Percentiles rank a stretch among this genome's conserved stretches.
Conservation (phyloP, 352 stramenopile species). For the Sclerospora graminicola region DNA sequence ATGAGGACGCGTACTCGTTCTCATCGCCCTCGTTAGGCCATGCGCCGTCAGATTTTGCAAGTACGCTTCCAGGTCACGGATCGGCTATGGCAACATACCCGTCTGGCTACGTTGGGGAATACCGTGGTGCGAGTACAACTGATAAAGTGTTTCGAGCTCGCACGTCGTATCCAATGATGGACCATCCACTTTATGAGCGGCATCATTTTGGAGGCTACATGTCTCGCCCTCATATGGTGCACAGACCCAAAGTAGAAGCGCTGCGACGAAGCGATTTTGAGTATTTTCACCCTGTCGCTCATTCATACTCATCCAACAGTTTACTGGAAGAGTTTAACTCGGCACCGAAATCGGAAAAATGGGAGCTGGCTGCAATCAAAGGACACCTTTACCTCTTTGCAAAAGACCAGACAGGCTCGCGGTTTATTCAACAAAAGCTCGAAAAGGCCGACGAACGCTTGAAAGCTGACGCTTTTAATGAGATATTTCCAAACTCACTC, state of each 20-base stretch:
- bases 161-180: conserved; percentile 13
- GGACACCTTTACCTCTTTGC: conserved; percentile 82
- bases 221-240: conserved; percentile 17
- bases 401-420: conserved; percentile 73
- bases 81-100: conserved; percentile 8
- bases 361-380: conserved; percentile 68
- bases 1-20: conserved; percentile 16
- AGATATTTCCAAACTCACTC: conserved; percentile 74
- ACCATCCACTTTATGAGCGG: conserved; percentile 17
- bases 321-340: conserved; percentile 79
- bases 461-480: conserved; percentile 68
- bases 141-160: conserved; percentile 18
- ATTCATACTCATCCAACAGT: conserved; percentile 59
- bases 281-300: conserved; percentile 40
- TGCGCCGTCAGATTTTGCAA: conserved; percentile 17
- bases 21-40: conserved; percentile 16
- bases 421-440: conserved; percentile 85
- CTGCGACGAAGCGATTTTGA: conserved; percentile 22
- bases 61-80: conserved; percentile 7
- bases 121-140: conserved; percentile 8
- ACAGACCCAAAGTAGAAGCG: conserved; percentile 22
- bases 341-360: conserved; percentile 62
- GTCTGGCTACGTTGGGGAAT: conserved; percentile 12
- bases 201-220: conserved; percentile 16
- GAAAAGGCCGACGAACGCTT: conserved; percentile 70